These are phyloP conservation scores for Fonsecaea nubica DNA, from an alignment of 2,329 filamentous ascomycete genomes.

Conservation along the genomic window DNA sequence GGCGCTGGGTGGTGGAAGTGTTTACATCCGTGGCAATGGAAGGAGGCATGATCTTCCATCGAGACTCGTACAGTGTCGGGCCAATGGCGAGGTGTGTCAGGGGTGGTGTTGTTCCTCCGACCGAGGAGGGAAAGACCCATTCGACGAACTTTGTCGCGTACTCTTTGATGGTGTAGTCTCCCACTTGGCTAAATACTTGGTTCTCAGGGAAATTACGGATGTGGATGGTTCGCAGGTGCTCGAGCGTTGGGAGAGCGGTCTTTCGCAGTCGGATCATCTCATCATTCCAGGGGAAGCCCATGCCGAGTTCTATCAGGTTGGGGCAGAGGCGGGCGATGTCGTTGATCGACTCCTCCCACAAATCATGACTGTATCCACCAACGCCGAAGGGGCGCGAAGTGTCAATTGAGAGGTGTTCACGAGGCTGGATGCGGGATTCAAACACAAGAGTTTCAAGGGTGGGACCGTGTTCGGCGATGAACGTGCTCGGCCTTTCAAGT, in stretches of 20 bases:
- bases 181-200: conserved; percentile 36
- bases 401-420: conserved; percentile 38
- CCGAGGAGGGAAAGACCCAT: conserved; percentile 36
- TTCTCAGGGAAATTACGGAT: conserved; percentile 41
- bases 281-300: conserved; percentile 41
- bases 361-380: conserved; percentile 39
- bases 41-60: conserved; percentile 32
- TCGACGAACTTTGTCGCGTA: conserved; percentile 41
- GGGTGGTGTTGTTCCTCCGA: conserved; percentile 29
- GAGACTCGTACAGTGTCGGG: conserved; percentile 39
- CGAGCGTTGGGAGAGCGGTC: conserved; percentile 35
- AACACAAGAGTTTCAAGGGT: conserved; percentile 38
- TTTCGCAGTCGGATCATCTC: conserved; percentile 39
- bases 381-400: conserved; percentile 40
- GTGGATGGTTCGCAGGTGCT: conserved; percentile 38
- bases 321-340: conserved; percentile 40
- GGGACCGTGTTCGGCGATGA: conserved; percentile 37
- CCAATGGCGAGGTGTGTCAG: conserved; percentile 39
- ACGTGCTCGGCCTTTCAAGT: conserved; percentile 32
- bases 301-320: conserved; percentile 38
- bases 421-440: conserved; percentile 40
- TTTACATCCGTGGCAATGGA: not conserved
- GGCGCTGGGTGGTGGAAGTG: not conserved
- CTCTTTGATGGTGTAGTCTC: conserved; percentile 41
- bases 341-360: conserved; percentile 39